A percentile compares a stretch with the other conserved stretches of the same genome.
These are phyloP conservation scores for Pseudoscleropodium purum DNA, from an alignment of 225 moss, liverwort and hornwort genomes.

Conservation along the genomic window DNA sequence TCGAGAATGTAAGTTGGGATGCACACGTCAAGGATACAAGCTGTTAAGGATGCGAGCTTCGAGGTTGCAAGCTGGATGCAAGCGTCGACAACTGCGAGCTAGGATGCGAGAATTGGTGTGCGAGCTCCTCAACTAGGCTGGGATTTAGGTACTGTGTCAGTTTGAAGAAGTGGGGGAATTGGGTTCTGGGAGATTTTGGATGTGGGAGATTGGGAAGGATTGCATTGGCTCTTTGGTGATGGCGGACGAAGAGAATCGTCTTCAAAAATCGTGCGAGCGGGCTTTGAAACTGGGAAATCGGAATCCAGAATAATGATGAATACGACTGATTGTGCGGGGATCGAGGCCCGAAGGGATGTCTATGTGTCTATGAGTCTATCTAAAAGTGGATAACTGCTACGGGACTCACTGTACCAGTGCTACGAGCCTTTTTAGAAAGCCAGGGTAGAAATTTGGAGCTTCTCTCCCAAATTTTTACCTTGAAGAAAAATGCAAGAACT, in stretches of 20 bases:
- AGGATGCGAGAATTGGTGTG: not conserved
- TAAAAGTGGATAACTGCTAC: not conserved
- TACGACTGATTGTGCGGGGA: no score
- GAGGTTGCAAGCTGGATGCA: not conserved
- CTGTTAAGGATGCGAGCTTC: not conserved
- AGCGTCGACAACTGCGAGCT: not conserved
- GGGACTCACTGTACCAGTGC: not conserved
- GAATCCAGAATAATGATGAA: not conserved
- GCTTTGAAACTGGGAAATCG: not conserved
- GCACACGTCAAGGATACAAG: no score
- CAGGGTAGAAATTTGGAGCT: not conserved
- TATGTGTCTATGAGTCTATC: not conserved
- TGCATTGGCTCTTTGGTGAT: not conserved
- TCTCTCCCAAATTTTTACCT: not conserved
- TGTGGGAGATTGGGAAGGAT: not conserved
- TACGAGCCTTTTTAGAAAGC: not conserved
- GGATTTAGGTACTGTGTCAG: no score
- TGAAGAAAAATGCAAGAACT: rapidly evolving
- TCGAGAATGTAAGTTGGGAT: not conserved
- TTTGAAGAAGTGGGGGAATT: no score
- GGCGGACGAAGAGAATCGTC: not conserved
- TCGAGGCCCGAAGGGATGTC: not conserved
- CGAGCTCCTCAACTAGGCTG: not conserved
- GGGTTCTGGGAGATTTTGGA: not conserved
- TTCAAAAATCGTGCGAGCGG: not conserved